Conservation (phyloP, 768 basidiomycete genomes). For the Suillus tomentosus region DNA sequence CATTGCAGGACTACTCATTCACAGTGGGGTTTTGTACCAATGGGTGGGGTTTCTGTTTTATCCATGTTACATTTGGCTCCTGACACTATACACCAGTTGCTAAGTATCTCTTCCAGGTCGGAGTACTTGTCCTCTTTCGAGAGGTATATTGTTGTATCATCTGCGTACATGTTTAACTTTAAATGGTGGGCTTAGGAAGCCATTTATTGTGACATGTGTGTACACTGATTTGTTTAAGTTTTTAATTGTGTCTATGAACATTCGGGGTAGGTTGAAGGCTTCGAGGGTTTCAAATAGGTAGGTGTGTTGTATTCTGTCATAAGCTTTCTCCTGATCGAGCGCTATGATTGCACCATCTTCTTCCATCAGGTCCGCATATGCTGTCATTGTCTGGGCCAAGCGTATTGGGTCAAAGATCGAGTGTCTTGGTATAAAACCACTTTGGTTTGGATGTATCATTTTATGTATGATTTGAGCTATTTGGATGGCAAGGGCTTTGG, state of each 20-base stretch:
- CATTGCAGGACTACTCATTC: no score
- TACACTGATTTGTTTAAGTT: background rate
- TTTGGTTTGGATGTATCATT: conserved; percentile 39
- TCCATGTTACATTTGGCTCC: conserved; percentile 23
- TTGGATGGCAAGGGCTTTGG: conserved; percentile 23
- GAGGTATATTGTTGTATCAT: conserved; percentile 17
- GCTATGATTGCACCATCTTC: conserved; percentile 31
- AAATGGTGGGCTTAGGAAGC: background rate
- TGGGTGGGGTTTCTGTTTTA: conserved; percentile 16
- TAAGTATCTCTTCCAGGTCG: conserved; percentile 13
- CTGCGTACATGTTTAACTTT: conserved; percentile 21
- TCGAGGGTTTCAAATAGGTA: conserved; percentile 34
- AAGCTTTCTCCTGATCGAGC: conserved; percentile 16
- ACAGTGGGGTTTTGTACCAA: accelerated
- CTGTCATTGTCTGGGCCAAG: conserved; percentile 28
- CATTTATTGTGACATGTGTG: background rate
- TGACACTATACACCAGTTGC: conserved; percentile 20
- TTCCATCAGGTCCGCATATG: conserved; percentile 24
- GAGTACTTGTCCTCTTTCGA: conserved; percentile 8
- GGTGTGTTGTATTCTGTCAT: conserved; percentile 34
- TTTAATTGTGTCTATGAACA: conserved; percentile 27
- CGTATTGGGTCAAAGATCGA: conserved; percentile 35
- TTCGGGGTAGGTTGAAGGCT: conserved; percentile 24
- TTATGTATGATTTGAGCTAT: background rate
- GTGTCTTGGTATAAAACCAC: conserved; percentile 39